Percentiles rank a stretch among this genome's conserved stretches.
phyloP scores from a whole-genome alignment of 306 rosid species.

The Aeschynomene evenia region DNA sequence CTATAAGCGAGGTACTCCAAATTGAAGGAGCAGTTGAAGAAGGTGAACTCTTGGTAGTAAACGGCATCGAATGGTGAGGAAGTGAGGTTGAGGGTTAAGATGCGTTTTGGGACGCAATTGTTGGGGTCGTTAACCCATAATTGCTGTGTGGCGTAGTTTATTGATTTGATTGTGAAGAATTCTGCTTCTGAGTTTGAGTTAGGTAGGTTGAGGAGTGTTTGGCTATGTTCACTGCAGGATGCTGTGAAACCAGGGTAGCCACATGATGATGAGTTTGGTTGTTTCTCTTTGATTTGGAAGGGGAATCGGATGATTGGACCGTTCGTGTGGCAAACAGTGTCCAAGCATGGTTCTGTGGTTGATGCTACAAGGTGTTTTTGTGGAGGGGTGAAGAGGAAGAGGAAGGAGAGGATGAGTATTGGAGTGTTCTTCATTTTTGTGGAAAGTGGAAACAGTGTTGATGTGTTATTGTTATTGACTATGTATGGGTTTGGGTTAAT shows the following conservation, averaged over 20 bases:
- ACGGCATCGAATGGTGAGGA: slow-evolving; percentile 49
- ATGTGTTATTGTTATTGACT: not conserved
- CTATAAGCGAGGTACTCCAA: slow-evolving; percentile 23
- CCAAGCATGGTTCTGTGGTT: slow-evolving; percentile 42
- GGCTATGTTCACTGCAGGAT: slow-evolving; percentile 36
- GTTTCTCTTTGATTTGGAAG: slow-evolving; percentile 37
- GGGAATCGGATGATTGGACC: slow-evolving; percentile 59
- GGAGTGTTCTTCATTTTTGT: slow-evolving; percentile 46
- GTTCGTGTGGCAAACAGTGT: slow-evolving; percentile 29
- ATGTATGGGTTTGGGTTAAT: not conserved
- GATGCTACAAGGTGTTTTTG: slow-evolving; percentile 7
- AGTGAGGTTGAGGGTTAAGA: slow-evolving; percentile 54
- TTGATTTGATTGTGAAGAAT: slow-evolving; percentile 48
- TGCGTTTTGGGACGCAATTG: slow-evolving; percentile 56
- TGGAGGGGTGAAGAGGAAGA: slow-evolving; percentile 28
- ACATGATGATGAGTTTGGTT: slow-evolving; percentile 42
- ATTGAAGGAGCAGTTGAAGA: slow-evolving; percentile 64
- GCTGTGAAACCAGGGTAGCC: slow-evolving; percentile 60
- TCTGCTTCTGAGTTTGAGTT: slow-evolving; percentile 32
- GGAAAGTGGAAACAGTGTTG: not conserved
- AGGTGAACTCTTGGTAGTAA: slow-evolving; percentile 43
- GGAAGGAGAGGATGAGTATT: not conserved
- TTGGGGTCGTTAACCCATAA: slow-evolving; percentile 68
- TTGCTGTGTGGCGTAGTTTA: slow-evolving; percentile 62
- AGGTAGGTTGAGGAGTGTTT: slow-evolving; percentile 59